phyloP scores from a whole-genome alignment of 768 basidiomycete genomes.

The Lentinula guzmanii region DNA sequence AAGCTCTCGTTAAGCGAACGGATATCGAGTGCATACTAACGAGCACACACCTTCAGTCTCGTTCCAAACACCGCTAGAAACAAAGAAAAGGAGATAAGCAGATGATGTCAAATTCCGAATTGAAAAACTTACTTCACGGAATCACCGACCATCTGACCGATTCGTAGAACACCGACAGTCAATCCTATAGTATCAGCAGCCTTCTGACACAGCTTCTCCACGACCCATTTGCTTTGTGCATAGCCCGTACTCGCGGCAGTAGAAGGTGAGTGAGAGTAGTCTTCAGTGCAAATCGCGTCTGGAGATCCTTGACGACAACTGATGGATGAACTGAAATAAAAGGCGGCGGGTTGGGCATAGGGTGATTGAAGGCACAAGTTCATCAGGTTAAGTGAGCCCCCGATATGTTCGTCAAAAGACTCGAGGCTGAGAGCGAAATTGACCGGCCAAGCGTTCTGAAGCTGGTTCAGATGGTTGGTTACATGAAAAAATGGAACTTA shows the following conservation, averaged over 20 bases:
- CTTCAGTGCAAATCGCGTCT: slow-evolving; percentile 23
- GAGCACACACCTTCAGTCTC: slow-evolving; percentile 33
- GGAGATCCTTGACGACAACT: slow-evolving; percentile 28
- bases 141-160: slow-evolving; percentile 55
- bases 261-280: slow-evolving; percentile 24
- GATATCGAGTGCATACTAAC: not conserved
- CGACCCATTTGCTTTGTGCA: slow-evolving; percentile 46
- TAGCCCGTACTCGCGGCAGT: slow-evolving; percentile 29
- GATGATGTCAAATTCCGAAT: not conserved
- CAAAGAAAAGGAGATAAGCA: too few species aligned
- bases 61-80: slow-evolving; percentile 41
- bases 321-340: slow-evolving; percentile 49
- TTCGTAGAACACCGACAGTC: slow-evolving; percentile 31
- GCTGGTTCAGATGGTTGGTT: not conserved
- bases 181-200: slow-evolving; percentile 24
- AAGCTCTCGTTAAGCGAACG: not conserved
- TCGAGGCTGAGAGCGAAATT: slow-evolving; percentile 43
- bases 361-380: slow-evolving; percentile 38
- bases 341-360: slow-evolving; percentile 24
- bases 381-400: slow-evolving; percentile 43
- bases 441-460: slow-evolving; percentile 50
- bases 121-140: slow-evolving; percentile 21
- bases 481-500: not conserved
- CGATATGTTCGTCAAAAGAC: slow-evolving; percentile 35
- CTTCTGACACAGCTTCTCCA: slow-evolving; percentile 44